Evolutionary conservation across 441 rosid genomes (phyloP), one percentile per base, ranked within the genome.

Genomic region (Adansonia grandidieri): DNA sequence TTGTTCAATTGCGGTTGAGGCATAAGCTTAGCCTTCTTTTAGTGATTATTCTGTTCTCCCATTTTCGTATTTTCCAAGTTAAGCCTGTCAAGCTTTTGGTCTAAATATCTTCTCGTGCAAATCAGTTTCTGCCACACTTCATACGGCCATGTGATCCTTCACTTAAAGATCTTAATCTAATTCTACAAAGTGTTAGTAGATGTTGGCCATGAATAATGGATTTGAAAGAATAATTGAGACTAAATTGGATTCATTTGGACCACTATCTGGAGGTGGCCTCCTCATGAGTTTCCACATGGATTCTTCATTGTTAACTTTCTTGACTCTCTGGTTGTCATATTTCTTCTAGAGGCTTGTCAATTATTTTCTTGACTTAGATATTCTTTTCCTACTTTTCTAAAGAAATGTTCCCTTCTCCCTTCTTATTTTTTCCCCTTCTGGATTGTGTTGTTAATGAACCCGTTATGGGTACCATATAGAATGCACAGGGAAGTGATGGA

Each of bases 401-500:
- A 68, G 77, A 45, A 57, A 58, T 19, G 56, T 44, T 20, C 28
- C 40, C 66, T 37, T n/a, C 7, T 20, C 7, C 48, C 9, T 72
- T 54, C 40, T 32, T n/a, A 9, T 79, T 62, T 53, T 8, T 73
- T 42, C 28, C 71, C 42, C 60, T 9, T 53, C 37, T 66, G 45
- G 53, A 44, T 13, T 64, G 50, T 48, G 42, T 72, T 0, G 40
- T 50, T 32, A 70, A 73, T 78, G 42, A 10, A 53, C 77, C 32
- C 79, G 17, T 40, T 54, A 14, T 24, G 47, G 48, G 63, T 65
- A 45, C 50, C 76, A 28, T 77, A 70, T 78, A 91, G 93, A 91
- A 82, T 74, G 68, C 70, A 5, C 79, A 78, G 81, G 94, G 85
- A 60, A 79, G 76, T 54, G 95, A 91, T 81, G 97, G 86, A 79